Conservation (phyloP, 345 rosid genomes). For the Lepidium didymum region DNA sequence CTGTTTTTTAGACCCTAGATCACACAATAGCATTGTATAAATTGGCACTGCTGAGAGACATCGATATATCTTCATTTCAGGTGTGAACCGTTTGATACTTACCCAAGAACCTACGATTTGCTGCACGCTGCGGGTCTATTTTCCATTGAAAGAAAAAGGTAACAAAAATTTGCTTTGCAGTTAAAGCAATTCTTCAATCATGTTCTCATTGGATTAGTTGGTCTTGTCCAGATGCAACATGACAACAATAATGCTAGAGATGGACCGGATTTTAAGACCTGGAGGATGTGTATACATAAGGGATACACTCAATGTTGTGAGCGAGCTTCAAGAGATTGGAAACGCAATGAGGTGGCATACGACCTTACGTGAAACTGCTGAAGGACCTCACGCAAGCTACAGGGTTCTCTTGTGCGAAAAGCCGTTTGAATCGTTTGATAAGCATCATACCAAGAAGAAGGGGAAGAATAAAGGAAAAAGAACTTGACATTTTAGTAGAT, state of each 20-base stretch:
- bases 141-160: constrained; percentile 88
- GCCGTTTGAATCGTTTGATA: constrained; percentile 28
- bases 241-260: constrained; percentile 89
- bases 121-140: constrained; percentile 89
- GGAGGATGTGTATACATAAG: constrained; percentile 88
- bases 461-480: constrained; percentile 17
- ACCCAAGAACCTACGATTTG: constrained; percentile 91
- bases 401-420: constrained; percentile 75
- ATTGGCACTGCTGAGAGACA: not conserved
- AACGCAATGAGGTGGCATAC: constrained; percentile 83
- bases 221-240: constrained; percentile 64
- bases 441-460: constrained; percentile 10
- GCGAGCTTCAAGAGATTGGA: constrained; percentile 67
- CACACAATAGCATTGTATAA: not conserved
- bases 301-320: constrained; percentile 65
- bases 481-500: not conserved
- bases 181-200: not conserved
- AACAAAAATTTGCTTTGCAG: constrained; percentile 6
- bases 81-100: constrained; percentile 97
- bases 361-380: constrained; percentile 62
- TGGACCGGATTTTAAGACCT: constrained; percentile 95
- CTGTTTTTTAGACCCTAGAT: not conserved
- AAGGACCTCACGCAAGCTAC: constrained; percentile 96
- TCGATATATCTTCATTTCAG: constrained; percentile 27
- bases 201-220: not conserved